Evolutionary conservation across 1,284 basidiomycete genomes (phyloP), one percentile per base, ranked within the genome.

Genomic region (Cutaneotrichosporon cyanovorans): DNA sequence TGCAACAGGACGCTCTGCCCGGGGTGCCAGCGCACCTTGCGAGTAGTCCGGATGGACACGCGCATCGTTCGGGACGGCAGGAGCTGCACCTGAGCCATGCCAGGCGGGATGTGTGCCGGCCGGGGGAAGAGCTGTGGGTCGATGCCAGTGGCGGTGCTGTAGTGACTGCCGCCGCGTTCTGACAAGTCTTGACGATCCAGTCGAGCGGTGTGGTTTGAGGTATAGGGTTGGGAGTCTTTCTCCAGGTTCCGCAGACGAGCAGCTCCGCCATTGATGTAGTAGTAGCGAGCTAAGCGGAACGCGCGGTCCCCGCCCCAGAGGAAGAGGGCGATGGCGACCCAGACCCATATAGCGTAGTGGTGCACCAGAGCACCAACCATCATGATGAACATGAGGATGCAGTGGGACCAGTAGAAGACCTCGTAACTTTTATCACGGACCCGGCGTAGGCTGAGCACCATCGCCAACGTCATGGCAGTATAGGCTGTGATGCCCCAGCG

Each of bases 51-150:
- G 33, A 88, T 73, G 1, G 84, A 82, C 18, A 91, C 67, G 18
- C 87, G 82, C 16, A 91, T 69, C 3, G 83, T 87, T 15, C 80
- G 76, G 3, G 87, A 88, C 0, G 87, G 82, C 11, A 91, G 74
- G 2, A 89, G 74, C 61, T 88, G 85, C 1, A 80, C 84, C 44
- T 85, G 80, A 1, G 82, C 85, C 65, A 78, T 87, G 2, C 71
- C 71, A 11, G 60, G 53, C 1, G 69, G 69, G 15, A 73, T 63
- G 5, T 58, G 45, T 31, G 30, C 30, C 30, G 30, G 30, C 9
- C 30, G 30, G 30, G 30, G 30, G 15, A 31, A 31, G 30, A 31
- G 30, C 9, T 8, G 8, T 31, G 30, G 30, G 30, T 31, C 30
- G 30, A 31, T 15, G 9, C 8, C 30, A 31, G 9, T 31, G 15